A percentile compares a stretch with the other conserved stretches of the same genome.
phyloP scores from a whole-genome alignment of 2,329 filamentous ascomycete genomes.

The Purpureocillium takamizusanense region DNA sequence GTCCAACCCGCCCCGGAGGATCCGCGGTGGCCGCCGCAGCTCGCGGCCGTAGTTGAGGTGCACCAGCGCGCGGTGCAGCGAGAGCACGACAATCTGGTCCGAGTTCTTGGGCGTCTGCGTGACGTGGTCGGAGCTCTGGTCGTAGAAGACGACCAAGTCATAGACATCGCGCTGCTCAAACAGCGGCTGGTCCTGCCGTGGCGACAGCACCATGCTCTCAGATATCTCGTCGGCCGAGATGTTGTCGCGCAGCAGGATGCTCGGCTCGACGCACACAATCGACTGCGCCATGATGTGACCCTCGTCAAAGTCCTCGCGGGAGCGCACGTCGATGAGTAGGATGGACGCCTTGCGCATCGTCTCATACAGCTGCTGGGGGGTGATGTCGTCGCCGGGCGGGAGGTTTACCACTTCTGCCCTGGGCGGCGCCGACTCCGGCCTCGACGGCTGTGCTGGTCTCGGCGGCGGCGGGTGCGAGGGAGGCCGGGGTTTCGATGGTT shows the following conservation, averaged over 20 bases:
- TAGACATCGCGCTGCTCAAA: constrained; percentile 68
- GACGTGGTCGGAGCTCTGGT: constrained; percentile 55
- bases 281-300: constrained; percentile 81
- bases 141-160: constrained; percentile 86
- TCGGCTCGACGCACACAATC: constrained; percentile 84
- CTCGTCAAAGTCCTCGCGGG: constrained; percentile 70
- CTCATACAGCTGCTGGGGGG: constrained; percentile 59
- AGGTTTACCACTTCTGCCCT: no score
- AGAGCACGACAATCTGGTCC: constrained; percentile 51
- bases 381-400: constrained; percentile 47
- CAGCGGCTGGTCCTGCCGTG: constrained; percentile 62
- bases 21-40: constrained; percentile 61
- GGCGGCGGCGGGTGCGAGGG: no score
- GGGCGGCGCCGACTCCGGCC: constrained; percentile 22
- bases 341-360: constrained; percentile 56
- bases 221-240: constrained; percentile 53
- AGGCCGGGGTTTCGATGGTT: no score
- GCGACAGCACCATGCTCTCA: constrained; percentile 62
- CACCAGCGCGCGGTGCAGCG: constrained; percentile 69
- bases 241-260: constrained; percentile 58
- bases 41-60: constrained; percentile 77
- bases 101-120: constrained; percentile 19
- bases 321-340: constrained; percentile 77
- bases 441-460: no score
- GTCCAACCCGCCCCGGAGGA: constrained; percentile 74